These are phyloP conservation scores for Saturnispora halmiae DNA, from an alignment of 805 yeast genomes.

Conservation along the genomic window DNA sequence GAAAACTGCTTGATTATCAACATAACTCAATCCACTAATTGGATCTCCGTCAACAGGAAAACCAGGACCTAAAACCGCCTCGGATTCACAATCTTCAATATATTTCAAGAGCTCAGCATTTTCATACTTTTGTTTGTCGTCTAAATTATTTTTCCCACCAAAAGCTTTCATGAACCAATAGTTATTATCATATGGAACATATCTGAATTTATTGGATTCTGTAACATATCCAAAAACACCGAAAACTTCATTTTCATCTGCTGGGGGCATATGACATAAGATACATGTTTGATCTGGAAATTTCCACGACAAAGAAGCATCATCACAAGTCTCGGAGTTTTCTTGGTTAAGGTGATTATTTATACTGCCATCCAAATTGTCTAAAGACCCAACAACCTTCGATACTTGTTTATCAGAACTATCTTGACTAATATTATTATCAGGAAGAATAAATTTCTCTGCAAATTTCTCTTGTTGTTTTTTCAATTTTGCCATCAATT, in stretches of 20 bases:
- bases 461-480: conserved; percentile 73
- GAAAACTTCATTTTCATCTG: conserved; percentile 49
- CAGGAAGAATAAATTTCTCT: conserved; percentile 27
- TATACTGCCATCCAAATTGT: conserved; percentile 8
- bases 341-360: conserved; percentile 18
- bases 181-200: conserved; percentile 46
- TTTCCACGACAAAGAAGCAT: conserved; percentile 38
- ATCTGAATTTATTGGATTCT: conserved; percentile 50
- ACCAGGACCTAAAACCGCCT: conserved; percentile 59
- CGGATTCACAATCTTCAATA: conserved; percentile 30
- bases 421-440: background rate
- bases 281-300: conserved; percentile 73
- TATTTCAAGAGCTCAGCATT: conserved; percentile 17
- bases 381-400: background rate
- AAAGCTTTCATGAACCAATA: conserved; percentile 63
- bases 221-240: conserved; percentile 64
- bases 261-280: conserved; percentile 69
- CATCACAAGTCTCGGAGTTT: conserved; percentile 22
- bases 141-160: conserved; percentile 39
- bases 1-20: conserved; percentile 40
- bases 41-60: conserved; percentile 35
- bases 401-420: background rate
- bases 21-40: conserved; percentile 19
- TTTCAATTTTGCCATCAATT: conserved; percentile 68
- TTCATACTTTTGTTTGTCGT: conserved; percentile 15